Evolutionary conservation across 805 yeast genomes (phyloP).

Genomic region (Cyberlindnera meyerae): DNA sequence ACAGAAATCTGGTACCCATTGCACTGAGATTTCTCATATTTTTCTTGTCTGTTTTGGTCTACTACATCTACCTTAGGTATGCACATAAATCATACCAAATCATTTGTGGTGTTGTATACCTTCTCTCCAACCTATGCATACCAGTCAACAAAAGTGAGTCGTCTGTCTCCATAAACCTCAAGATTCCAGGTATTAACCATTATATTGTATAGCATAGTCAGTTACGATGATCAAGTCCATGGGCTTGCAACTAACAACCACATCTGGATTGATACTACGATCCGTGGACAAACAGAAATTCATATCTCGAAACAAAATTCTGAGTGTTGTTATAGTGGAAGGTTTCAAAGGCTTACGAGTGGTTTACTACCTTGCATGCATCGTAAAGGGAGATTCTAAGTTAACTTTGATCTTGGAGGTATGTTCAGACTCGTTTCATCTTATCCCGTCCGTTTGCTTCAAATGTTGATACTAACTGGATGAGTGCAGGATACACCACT

Average conservation of each 20-base stretch:
- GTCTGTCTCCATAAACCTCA: too few species aligned
- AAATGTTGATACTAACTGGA: neutral
- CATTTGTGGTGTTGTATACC: too few species aligned
- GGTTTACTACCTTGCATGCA: conserved; percentile 55
- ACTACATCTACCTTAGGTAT: too few species aligned
- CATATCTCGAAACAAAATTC: conserved; percentile 51
- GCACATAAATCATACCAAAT: too few species aligned
- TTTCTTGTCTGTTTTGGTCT: too few species aligned
- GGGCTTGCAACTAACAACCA: conserved; percentile 42
- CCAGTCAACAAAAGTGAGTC: too few species aligned
- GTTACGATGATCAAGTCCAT: conserved; percentile 40
- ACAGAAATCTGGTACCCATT: too few species aligned
- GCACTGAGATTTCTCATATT: too few species aligned
- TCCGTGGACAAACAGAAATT: conserved; percentile 34
- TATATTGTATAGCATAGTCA: too few species aligned
- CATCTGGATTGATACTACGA: conserved; percentile 24
- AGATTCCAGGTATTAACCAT: too few species aligned
- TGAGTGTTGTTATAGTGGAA: conserved; percentile 69
- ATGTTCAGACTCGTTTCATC: conserved; percentile 12
- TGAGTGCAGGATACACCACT: conserved; percentile 9
- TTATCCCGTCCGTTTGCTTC: too few species aligned
- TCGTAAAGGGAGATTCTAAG: conserved; percentile 38
- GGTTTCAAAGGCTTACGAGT: conserved; percentile 68
- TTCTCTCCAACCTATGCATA: too few species aligned
- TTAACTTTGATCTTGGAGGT: conserved; percentile 31